Evolutionary conservation across 1,284 basidiomycete genomes (phyloP).

Genomic region (Ustilago nuda): DNA sequence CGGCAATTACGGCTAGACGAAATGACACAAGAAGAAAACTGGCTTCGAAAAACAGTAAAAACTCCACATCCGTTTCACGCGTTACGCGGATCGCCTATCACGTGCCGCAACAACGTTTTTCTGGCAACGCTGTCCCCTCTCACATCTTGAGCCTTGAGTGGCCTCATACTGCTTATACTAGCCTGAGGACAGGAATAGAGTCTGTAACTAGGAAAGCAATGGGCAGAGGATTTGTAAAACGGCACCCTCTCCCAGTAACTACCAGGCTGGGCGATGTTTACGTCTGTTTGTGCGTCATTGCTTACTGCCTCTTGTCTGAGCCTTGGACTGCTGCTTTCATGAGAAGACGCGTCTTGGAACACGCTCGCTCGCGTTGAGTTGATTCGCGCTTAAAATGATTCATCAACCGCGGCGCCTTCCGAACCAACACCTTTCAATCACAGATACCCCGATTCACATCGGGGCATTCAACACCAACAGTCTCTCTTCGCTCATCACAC

Average conservation of each 20-base stretch:
- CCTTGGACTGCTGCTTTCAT: background rate
- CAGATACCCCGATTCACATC: background rate
- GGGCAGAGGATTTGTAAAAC: no score
- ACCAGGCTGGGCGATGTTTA: background rate
- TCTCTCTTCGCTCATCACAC: background rate
- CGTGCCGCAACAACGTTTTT: slow-evolving; percentile 21
- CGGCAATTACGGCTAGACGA: slow-evolving; percentile 18
- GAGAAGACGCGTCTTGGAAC: background rate
- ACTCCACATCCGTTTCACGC: slow-evolving; percentile 40
- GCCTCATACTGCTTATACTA: background rate
- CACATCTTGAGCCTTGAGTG: background rate
- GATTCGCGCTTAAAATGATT: slow-evolving; percentile 17
- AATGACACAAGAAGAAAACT: slow-evolving; percentile 19
- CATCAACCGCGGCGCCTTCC: background rate
- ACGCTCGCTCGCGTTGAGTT: slow-evolving; percentile 33
- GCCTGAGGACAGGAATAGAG: no score
- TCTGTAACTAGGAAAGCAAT: no score
- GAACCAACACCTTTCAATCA: slow-evolving; percentile 16
- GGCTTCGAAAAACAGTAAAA: slow-evolving; percentile 20
- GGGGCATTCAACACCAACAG: background rate
- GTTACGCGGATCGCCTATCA: slow-evolving; percentile 39
- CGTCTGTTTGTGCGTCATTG: background rate
- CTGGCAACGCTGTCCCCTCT: background rate
- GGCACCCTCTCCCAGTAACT: no score
- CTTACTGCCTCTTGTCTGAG: background rate